phyloP scores from a whole-genome alignment of 352 stramenopile species.

The Blastocystis hominis region DNA sequence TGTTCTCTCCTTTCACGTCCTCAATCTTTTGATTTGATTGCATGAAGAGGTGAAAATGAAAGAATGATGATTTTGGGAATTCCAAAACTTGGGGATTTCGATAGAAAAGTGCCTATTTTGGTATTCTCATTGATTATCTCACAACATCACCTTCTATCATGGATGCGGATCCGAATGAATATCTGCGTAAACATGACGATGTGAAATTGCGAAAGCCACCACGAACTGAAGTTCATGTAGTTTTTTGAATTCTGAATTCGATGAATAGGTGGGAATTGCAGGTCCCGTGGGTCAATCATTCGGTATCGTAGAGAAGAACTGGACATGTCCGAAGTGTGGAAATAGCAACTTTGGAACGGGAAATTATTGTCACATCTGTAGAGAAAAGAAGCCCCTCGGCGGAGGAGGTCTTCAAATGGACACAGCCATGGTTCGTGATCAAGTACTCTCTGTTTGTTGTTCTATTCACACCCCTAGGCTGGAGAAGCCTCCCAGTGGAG shows the following conservation, averaged over 20 bases:
- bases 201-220: constrained; percentile 15
- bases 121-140: background rate
- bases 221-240: constrained; percentile 33
- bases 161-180: constrained; percentile 41
- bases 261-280: constrained; percentile 53
- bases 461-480: background rate
- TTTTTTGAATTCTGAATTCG: background rate
- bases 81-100: background rate
- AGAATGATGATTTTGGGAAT: background rate
- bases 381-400: constrained; percentile 54
- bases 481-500: constrained; percentile 66
- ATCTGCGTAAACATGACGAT: constrained; percentile 1
- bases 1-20: background rate
- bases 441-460: background rate
- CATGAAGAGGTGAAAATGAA: background rate
- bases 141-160: background rate
- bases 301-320: constrained; percentile 56
- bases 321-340: constrained; percentile 56
- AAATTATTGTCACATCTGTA: constrained; percentile 52
- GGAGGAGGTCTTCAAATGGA: constrained; percentile 50
- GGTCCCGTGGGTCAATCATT: constrained; percentile 52
- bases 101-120: background rate
- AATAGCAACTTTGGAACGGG: constrained; percentile 53
- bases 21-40: background rate
- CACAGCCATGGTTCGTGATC: constrained; percentile 45